These are phyloP conservation scores for Monilinia polystroma DNA, from an alignment of 2,329 filamentous ascomycete genomes.

Conservation along the genomic window DNA sequence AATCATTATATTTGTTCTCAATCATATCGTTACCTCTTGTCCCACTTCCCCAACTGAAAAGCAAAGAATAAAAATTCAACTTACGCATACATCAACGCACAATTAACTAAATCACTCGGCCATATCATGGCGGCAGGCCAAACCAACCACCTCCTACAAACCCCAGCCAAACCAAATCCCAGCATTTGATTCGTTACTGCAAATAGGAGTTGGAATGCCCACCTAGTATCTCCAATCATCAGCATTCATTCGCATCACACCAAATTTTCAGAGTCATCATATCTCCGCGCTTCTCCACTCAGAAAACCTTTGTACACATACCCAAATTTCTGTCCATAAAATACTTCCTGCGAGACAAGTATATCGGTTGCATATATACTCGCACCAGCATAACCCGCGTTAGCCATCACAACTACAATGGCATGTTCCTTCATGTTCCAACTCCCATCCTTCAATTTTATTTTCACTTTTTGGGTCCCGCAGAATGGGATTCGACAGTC, in stretches of 20 bases:
- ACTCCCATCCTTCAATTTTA: background rate
- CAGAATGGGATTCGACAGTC: conserved; percentile 35
- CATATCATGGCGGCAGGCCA: conserved; percentile 63
- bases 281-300: no score
- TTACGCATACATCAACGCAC: conserved; percentile 47
- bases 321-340: conserved; percentile 66
- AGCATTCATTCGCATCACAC: background rate
- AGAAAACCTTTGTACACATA: conserved; percentile 41
- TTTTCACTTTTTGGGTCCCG: background rate
- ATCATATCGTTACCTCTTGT: no score
- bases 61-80: conserved; percentile 36
- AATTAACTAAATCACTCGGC: conserved; percentile 56
- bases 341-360: conserved; percentile 67
- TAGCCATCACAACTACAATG: conserved; percentile 61
- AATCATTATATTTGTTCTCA: no score
- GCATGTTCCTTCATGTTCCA: conserved; percentile 65
- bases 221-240: background rate
- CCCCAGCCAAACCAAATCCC: conserved; percentile 62
- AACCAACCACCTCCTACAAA: conserved; percentile 58
- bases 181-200: conserved; percentile 61
- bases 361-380: conserved; percentile 70
- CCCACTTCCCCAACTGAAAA: no score
- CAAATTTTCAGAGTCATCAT: background rate
- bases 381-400: conserved; percentile 58
- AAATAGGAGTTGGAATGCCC: conserved; percentile 55